Evolutionary conservation across 106 monocot genomes (phyloP).

Genomic region (Gastrodia elata): DNA sequence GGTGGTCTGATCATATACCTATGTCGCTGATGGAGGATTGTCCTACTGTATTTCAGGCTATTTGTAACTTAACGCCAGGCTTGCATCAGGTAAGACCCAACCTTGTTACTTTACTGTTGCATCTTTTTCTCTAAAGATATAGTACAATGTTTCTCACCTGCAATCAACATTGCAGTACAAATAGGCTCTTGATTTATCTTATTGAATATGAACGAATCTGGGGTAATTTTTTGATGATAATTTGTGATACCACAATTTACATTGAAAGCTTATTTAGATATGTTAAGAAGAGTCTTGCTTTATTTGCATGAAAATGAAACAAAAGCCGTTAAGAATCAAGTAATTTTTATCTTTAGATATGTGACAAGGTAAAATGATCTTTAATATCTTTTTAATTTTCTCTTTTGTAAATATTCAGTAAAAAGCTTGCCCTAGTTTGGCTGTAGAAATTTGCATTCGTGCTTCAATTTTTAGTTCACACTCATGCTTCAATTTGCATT

Average conservation of each 20-base stretch:
- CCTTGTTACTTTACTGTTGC: neutral
- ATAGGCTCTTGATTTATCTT: neutral
- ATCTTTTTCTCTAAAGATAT: neutral
- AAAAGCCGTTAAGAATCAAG: too few species aligned
- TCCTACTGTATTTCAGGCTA: slow-evolving; percentile 71
- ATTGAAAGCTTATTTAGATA: neutral
- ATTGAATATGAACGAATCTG: neutral
- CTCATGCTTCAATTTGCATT: neutral
- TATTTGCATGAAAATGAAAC: too few species aligned
- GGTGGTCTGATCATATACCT: slow-evolving; percentile 77
- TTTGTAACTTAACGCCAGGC: slow-evolving; percentile 68
- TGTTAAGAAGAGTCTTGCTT: too few species aligned
- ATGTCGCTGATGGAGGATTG: slow-evolving; percentile 88
- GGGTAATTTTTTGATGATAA: neutral
- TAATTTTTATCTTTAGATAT: neutral
- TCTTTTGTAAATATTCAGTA: neutral
- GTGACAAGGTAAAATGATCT: neutral
- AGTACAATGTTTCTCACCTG: neutral
- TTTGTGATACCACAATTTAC: neutral
- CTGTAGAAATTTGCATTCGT: too few species aligned
- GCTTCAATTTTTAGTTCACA: neutral
- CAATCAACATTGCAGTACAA: neutral
- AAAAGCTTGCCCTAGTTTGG: too few species aligned
- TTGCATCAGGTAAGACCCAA: slow-evolving; percentile 50
- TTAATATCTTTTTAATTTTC: neutral